Conservation (phyloP, 371 early-diverging fungal species). For the Mucor piriformis region DNA sequence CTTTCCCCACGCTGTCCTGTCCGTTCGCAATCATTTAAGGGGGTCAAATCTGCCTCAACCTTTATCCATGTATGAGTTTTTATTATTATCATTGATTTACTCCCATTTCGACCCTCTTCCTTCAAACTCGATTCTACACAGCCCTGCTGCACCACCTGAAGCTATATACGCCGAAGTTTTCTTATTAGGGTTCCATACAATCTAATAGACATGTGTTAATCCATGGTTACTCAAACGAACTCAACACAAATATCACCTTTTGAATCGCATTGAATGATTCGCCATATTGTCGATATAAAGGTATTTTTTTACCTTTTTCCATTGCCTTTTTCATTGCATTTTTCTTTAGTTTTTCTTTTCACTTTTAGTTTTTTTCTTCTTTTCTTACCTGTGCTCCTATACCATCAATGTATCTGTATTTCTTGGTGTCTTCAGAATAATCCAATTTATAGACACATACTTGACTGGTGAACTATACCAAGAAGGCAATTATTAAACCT, state of each 20-base stretch:
- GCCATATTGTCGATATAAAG: constrained; percentile 10
- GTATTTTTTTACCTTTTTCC: constrained; percentile 5
- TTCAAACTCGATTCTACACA: constrained; percentile 35
- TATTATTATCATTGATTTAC: no score
- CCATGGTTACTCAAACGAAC: no score
- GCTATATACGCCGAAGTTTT: constrained; percentile 22
- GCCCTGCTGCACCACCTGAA: constrained; percentile 30
- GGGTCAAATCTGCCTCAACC: constrained; percentile 4
- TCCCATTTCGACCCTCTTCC: constrained; percentile 21
- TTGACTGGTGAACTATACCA: not conserved
- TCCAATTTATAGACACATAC: constrained; percentile 14
- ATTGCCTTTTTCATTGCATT: not conserved
- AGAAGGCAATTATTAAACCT: not conserved
- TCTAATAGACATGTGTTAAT: no score
- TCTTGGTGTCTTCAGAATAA: constrained; percentile 13
- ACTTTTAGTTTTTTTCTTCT: not conserved
- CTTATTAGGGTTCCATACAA: constrained; percentile 26
- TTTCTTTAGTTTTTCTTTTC: not conserved
- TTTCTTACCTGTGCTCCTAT: constrained; percentile 11
- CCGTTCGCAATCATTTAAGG: not conserved
- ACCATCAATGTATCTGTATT: constrained; percentile 26
- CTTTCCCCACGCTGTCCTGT: not conserved
- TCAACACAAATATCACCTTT: no score
- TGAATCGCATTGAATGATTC: constrained; percentile 15
- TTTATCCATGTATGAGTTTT: no score